Base-by-base conservation (phyloP, 192 early-diverging fungal genomes). In the Dissophora globulifera region DNA sequence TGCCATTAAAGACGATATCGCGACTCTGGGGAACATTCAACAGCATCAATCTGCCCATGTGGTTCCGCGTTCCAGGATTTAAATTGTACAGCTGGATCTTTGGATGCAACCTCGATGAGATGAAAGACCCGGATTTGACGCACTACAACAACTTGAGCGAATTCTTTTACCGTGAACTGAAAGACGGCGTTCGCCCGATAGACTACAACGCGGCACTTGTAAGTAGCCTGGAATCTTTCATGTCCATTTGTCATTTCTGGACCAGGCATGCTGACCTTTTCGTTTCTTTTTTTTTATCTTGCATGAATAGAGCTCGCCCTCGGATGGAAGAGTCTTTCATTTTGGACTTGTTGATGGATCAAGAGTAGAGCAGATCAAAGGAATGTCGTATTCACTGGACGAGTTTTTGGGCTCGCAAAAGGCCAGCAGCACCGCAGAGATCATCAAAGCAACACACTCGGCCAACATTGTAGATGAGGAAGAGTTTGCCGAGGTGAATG, bases 141-240 rank as follows among this genome's bases (percentile, higher is more conserved):
- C 75, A 83, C 13, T 99, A 97, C 69, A 86, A 88, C 17, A 97
- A 96, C 71, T 67, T 99, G 22, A 86, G 90, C 13, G 82, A 87
- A 8, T 99, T 99, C 81, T 99, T 99, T 62, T 99, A 98, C 68
- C 88, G 98, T 32, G 87, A 90, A 66, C 79, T 98, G 27, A 91
- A 92, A 51, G 87, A 88, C 16, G 93, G 81, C 25, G 92, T 81
- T 0, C 83, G 98, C n/a, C 86, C 90, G 2, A 82, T 98, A 4
- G 89, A 89, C 45, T 79, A 85, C 8, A 59, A 82, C 25, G 87
- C 91, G 3, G 81, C 82, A 0, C 57, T 98, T 64, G 93, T 94
- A 67, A 49, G 20, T 25, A 41, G 16, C 46, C 12, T 8, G 59
- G n/a, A n/a, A n/a, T n/a, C n/a, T n/a, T n/a, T n/a, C n/a, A n/a